Evolutionary conservation across 768 basidiomycete species (phyloP).

Genomic region (Boletus rubropictus): DNA sequence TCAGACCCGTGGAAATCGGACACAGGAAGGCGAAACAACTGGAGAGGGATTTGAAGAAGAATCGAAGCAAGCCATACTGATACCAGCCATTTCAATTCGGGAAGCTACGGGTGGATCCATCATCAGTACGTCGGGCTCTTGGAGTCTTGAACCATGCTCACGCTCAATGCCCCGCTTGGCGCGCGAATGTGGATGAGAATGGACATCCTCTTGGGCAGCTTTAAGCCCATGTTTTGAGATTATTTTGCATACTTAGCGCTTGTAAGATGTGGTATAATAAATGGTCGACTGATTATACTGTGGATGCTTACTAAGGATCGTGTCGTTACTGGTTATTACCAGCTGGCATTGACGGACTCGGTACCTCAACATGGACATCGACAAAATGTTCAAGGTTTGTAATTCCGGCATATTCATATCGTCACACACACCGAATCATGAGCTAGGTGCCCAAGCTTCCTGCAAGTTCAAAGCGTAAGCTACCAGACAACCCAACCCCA

Average conservation of each 20-base stretch:
- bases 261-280: slow-evolving; percentile 4
- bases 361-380: slow-evolving; percentile 38
- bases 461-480: slow-evolving; percentile 59
- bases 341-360: not conserved
- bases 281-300: not conserved
- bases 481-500: slow-evolving; percentile 70
- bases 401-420: not conserved
- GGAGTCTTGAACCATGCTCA: slow-evolving; percentile 23
- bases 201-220: not conserved
- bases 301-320: slow-evolving; percentile 4
- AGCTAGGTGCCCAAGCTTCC: slow-evolving; percentile 64
- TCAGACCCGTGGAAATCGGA: slow-evolving; percentile 90
- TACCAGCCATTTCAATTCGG: slow-evolving; percentile 2
- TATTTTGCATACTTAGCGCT: not conserved
- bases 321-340: not conserved
- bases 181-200: slow-evolving; percentile 7
- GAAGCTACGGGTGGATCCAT: slow-evolving; percentile 1
- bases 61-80: slow-evolving; percentile 78
- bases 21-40: slow-evolving; percentile 87
- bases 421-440: slow-evolving; percentile 1
- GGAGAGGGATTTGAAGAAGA: slow-evolving; percentile 89
- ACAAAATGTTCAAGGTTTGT: slow-evolving; percentile 45
- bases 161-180: slow-evolving; percentile 3
- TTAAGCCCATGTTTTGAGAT: not conserved
- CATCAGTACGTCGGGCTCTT: slow-evolving; percentile 27